Evolutionary conservation across 352 stramenopile genomes (phyloP).

Genomic region (Globisporangium polare): DNA sequence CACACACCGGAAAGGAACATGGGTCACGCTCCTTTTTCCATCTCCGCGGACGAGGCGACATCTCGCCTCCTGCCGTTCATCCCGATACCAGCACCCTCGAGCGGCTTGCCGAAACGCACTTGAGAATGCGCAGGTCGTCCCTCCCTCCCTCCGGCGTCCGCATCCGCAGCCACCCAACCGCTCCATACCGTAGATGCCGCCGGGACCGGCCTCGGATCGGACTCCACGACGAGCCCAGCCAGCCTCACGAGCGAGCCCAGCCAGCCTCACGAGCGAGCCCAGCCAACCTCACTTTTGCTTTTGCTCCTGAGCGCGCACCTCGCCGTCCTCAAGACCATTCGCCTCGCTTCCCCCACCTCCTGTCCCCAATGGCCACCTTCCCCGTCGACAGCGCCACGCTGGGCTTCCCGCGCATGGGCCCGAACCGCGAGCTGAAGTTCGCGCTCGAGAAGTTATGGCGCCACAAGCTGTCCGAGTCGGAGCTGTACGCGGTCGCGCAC

Average conservation of each 20-base stretch:
- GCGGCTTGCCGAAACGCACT: neutral
- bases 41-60: neutral
- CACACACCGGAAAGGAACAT: slow-evolving; percentile 39
- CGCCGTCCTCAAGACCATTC: slow-evolving; percentile 28
- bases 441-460: slow-evolving; percentile 92
- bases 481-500: slow-evolving; percentile 72
- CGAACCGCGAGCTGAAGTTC: slow-evolving; percentile 94
- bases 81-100: neutral
- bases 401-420: slow-evolving; percentile 90
- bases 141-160: neutral
- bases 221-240: too few relatives aligned
- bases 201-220: neutral
- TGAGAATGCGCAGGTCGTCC: neutral
- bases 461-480: slow-evolving; percentile 71
- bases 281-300: slow-evolving; percentile 49
- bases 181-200: neutral
- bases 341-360: slow-evolving; percentile 19
- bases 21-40: slow-evolving; percentile 27
- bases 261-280: neutral
- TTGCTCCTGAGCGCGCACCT: slow-evolving; percentile 35
- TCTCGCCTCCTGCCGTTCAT: neutral
- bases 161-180: slow-evolving; percentile 8
- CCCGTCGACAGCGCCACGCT: slow-evolving; percentile 76
- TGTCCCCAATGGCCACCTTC: slow-evolving; percentile 31
- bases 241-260: neutral